phyloP scores from a whole-genome alignment of 192 early-diverging fungal genomes.

The Coemansia sp. region DNA sequence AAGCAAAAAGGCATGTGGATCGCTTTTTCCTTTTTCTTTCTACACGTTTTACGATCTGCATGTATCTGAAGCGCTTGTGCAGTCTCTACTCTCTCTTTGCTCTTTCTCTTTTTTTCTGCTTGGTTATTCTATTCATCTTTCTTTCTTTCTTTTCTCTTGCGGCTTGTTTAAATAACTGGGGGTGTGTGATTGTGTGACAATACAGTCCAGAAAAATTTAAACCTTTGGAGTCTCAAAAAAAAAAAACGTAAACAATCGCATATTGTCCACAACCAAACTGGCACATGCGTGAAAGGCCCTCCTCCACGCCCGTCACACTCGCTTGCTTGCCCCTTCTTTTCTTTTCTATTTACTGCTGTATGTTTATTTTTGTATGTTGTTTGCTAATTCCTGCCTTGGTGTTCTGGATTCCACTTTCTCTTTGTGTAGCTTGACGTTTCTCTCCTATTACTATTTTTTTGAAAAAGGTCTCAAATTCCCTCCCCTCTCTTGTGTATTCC shows the following conservation, averaged over 20 bases:
- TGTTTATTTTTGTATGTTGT: neutral
- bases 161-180: neutral
- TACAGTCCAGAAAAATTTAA: neutral
- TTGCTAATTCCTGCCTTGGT: slow-evolving; percentile 2
- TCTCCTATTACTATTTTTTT: neutral
- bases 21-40: neutral
- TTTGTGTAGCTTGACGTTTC: neutral
- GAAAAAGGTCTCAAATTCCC: neutral
- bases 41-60: neutral
- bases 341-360: neutral
- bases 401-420: neutral
- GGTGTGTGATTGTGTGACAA: no score
- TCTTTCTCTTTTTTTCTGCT: neutral
- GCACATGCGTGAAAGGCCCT: neutral
- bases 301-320: neutral
- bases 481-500: neutral
- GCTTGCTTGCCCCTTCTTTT: neutral
- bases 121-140: neutral
- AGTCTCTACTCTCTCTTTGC: neutral
- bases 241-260: neutral
- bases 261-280: neutral
- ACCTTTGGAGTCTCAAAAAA: neutral
- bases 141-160: neutral
- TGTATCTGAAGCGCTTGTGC: slow-evolving; percentile 4
- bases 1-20: no score